These are phyloP conservation scores for Piromyces sp. DNA, from an alignment of 192 early-diverging fungal genomes.

Conservation along the genomic window DNA sequence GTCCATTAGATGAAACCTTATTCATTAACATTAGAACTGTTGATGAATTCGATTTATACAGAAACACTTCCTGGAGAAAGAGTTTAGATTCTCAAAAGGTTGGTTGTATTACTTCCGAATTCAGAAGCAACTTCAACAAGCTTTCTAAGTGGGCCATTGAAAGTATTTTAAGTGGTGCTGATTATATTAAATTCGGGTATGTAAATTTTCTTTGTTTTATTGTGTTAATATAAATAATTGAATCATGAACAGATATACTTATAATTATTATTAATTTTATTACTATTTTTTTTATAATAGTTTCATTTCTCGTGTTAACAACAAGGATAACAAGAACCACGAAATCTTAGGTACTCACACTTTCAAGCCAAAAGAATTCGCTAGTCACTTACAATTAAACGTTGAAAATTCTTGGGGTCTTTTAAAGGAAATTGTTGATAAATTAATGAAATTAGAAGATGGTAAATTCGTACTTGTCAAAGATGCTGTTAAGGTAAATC, in stretches of 20 bases:
- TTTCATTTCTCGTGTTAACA: constrained; percentile 47
- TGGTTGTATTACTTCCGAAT: constrained; percentile 88
- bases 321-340: constrained; percentile 66
- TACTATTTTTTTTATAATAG: too few relatives aligned
- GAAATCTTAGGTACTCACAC: constrained; percentile 62
- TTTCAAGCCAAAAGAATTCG: constrained; percentile 80
- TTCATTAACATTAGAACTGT: constrained; percentile 59
- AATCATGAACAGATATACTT: too few relatives aligned
- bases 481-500: constrained; percentile 98
- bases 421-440: constrained; percentile 78
- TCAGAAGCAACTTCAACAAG: constrained; percentile 93
- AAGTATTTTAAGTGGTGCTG: constrained; percentile 68
- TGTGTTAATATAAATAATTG: too few relatives aligned
- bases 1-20: constrained; percentile 17
- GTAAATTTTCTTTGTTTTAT: too few relatives aligned
- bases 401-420: constrained; percentile 89
- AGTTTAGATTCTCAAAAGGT: constrained; percentile 88
- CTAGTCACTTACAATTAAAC: constrained; percentile 69
- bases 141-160: constrained; percentile 92
- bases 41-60: constrained; percentile 69
- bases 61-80: constrained; percentile 52
- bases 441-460: constrained; percentile 68
- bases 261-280: too few relatives aligned
- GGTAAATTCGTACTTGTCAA: constrained; percentile 89
- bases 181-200: constrained; percentile 84